phyloP scores from a whole-genome alignment of 1,139 yeast genomes.

The Candida frijolesensis region DNA sequence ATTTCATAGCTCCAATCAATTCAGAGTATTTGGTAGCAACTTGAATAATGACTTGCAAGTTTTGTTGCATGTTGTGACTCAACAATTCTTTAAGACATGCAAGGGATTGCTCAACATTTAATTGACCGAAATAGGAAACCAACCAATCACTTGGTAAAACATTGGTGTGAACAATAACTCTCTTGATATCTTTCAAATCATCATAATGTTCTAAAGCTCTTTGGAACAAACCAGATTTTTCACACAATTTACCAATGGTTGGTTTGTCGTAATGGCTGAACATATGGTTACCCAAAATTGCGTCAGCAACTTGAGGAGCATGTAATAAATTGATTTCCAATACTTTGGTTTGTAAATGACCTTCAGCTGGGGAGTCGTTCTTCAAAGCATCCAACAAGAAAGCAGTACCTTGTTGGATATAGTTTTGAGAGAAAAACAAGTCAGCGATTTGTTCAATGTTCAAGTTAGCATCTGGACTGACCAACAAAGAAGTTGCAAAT shows the following conservation, averaged over 20 bases:
- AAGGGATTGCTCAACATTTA: conserved; percentile 91
- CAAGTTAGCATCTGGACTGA: conserved; percentile 61
- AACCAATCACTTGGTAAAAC: conserved; percentile 93
- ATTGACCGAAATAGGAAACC: conserved; percentile 87
- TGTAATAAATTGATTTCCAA: conserved; percentile 90
- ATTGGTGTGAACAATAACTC: conserved; percentile 88
- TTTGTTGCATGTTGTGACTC: conserved; percentile 78
- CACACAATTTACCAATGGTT: conserved; percentile 88
- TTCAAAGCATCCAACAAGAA: conserved; percentile 93
- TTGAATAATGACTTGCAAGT: conserved; percentile 91
- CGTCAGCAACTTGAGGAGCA: conserved; percentile 99
- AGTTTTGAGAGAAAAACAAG: conserved; percentile 91
- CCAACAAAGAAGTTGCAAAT: conserved; percentile 85
- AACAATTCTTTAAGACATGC: conserved; percentile 87
- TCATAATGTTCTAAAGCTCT: conserved; percentile 96
- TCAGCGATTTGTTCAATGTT: conserved; percentile 90
- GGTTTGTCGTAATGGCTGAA: conserved; percentile 95
- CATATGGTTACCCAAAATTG: conserved; percentile 93
- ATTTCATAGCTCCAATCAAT: conserved; percentile 80
- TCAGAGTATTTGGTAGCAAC: conserved; percentile 97
- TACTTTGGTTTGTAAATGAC: conserved; percentile 92
- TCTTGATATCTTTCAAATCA: conserved; percentile 91
- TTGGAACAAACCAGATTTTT: conserved; percentile 90
- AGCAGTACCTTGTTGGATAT: conserved; percentile 98
- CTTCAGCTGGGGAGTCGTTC: conserved; percentile 92